Conservation (phyloP, 2,329 filamentous ascomycete genomes). For the Calonectria fujianensis region DNA sequence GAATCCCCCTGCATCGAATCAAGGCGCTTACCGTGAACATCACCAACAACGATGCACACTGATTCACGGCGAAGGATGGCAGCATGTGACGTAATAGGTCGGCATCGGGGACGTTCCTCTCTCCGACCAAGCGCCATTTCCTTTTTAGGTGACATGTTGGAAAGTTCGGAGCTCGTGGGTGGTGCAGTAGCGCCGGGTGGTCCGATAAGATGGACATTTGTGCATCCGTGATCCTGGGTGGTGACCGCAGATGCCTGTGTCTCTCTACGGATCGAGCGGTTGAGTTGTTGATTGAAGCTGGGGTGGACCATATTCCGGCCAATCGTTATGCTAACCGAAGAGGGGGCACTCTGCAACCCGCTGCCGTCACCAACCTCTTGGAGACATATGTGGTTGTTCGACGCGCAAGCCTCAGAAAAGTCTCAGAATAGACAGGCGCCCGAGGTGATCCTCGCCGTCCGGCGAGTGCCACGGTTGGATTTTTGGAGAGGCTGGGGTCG, state of each 20-base stretch:
- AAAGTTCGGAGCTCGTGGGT: constrained; percentile 34
- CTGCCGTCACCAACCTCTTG: constrained; percentile 38
- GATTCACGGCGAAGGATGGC: constrained; percentile 19
- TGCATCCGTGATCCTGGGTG: constrained; percentile 36
- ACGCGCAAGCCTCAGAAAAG: constrained; percentile 36
- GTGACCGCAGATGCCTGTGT: constrained; percentile 14
- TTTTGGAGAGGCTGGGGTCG: constrained; percentile 31
- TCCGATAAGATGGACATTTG: constrained; percentile 43
- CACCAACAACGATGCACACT: background rate
- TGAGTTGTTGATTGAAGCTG: constrained; percentile 48
- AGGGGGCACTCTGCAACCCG: constrained; percentile 23
- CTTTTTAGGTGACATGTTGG: constrained; percentile 44
- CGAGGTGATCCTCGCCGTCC: constrained; percentile 15
- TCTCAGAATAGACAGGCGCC: constrained; percentile 30
- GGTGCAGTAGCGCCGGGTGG: constrained; percentile 46
- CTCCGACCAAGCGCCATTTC: constrained; percentile 40
- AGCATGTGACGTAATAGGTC: constrained; percentile 49
- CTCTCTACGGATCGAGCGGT: constrained; percentile 30
- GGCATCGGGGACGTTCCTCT: constrained; percentile 25
- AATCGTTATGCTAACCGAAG: constrained; percentile 29
- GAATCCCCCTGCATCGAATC: background rate
- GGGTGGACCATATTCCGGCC: constrained; percentile 41
- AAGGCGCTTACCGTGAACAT: constrained; percentile 17
- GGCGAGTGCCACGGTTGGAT: constrained; percentile 22
- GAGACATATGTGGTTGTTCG: constrained; percentile 29